Evolutionary conservation across 352 stramenopile genomes (phyloP), one percentile per base, ranked within the genome.

Genomic region (Blastocystis sp.): DNA sequence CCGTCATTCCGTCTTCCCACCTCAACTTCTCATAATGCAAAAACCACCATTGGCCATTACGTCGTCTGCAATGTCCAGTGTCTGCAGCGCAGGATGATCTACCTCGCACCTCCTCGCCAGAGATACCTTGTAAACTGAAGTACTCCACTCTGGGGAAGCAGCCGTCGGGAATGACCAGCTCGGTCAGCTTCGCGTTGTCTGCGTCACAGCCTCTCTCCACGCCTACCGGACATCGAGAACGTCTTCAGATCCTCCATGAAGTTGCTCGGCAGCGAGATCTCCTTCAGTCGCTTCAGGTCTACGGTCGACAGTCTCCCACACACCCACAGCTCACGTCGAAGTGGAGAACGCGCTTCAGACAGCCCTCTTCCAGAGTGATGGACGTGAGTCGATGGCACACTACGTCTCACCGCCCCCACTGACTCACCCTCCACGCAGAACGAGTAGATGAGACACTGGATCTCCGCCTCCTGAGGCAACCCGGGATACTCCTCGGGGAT

Each of bases 401-500:
- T 75, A 75, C 45, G 16, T 8, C 4, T 47, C 7, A 24, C 18
- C 37, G 20, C 64, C 45, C 18, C 0, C 5, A 8, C 45, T 20
- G 5, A 75, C 18, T 39, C 45, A 43, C 73, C 73, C 56, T 85
- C 73, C 37, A 85, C 56, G 56, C 73, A 45, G 47, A 85, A 37
- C 26, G 47, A 85, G 56, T 85, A 53, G 26, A 34, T 39, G 53
- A 55, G 53, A 55, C 73, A 85, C 16, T 64, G 59, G 11, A 85
- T 66, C 18, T 85, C 73, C 30, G 73, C 73, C 56, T 85, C 73
- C 56, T 85, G 73, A n/a, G 73, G 73, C 24, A 85, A 50, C 9
- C 53, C 53, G 56, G 73, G 73, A 45, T 85, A 85, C 50, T 85
- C 73, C 73, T 85, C 73, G 56, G 73, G 73, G n/a, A 85, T 39